These are phyloP conservation scores for Sordariomycetes sp. DNA, from an alignment of 2,329 filamentous ascomycete genomes.

Conservation along the genomic window DNA sequence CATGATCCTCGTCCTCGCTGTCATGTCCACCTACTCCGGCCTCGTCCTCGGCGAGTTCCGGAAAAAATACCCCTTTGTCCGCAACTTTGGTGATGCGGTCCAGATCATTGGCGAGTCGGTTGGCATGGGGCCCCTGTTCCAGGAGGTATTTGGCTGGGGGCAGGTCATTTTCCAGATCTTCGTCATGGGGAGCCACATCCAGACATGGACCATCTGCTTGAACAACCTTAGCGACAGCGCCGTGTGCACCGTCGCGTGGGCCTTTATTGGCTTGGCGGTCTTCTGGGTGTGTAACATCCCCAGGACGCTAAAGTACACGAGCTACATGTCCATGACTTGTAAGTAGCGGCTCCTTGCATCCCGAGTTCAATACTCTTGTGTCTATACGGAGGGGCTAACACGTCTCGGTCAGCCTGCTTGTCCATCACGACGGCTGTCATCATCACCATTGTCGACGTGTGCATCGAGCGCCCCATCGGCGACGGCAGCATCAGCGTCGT, in stretches of 20 bases:
- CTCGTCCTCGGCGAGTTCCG: slow-evolving; percentile 13
- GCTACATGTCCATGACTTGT: slow-evolving; percentile 46
- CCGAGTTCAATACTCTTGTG: neutral
- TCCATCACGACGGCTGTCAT: slow-evolving; percentile 34
- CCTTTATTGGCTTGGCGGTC: slow-evolving; percentile 32
- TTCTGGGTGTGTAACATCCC: slow-evolving; percentile 47
- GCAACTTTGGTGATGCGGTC: slow-evolving; percentile 38
- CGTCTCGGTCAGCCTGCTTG: slow-evolving; percentile 26
- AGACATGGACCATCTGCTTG: slow-evolving; percentile 12
- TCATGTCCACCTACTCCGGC: slow-evolving; percentile 54
- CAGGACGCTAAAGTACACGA: slow-evolving; percentile 48
- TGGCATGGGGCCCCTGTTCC: slow-evolving; percentile 12
- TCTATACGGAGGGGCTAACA: neutral
- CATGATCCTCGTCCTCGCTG: slow-evolving; percentile 51
- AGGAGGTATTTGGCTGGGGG: slow-evolving; percentile 12
- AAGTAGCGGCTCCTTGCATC: slow-evolving; percentile 7
- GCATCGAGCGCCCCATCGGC: slow-evolving; percentile 24
- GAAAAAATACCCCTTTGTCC: slow-evolving; percentile 31
- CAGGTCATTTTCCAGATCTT: slow-evolving; percentile 12
- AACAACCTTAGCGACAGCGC: slow-evolving; percentile 14
- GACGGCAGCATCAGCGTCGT: slow-evolving; percentile 16
- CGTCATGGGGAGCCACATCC: slow-evolving; percentile 30
- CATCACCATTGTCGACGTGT: slow-evolving; percentile 19
- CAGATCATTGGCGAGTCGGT: slow-evolving; percentile 9
- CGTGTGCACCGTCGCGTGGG: slow-evolving; percentile 13